Percentiles rank a stretch among this genome's conserved stretches.
These are phyloP conservation scores for Jimgerdemannia flammicorona DNA, from an alignment of 192 early-diverging fungal species.

Conservation along the genomic window DNA sequence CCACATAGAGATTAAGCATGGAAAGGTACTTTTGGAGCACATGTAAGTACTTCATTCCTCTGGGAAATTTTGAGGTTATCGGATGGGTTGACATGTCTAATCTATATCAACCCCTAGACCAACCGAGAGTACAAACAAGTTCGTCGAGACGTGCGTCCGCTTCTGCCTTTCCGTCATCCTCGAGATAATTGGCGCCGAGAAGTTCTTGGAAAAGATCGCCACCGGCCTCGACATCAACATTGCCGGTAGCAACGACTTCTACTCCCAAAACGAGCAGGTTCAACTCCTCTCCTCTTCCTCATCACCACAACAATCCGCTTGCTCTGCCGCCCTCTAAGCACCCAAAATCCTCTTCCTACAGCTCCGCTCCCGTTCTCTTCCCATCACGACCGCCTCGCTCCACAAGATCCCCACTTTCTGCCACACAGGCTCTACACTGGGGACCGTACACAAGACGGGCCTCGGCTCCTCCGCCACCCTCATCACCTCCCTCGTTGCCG, in stretches of 20 bases:
- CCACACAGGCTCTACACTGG: slow-evolving; percentile 57
- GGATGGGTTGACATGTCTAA: background rate
- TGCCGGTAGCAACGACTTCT: slow-evolving; percentile 96
- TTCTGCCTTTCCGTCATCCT: slow-evolving; percentile 41
- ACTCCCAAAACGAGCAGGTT: slow-evolving; percentile 91
- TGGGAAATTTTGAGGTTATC: background rate
- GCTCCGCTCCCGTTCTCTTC: slow-evolving; percentile 45
- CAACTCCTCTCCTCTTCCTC: background rate
- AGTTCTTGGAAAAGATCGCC: slow-evolving; percentile 22
- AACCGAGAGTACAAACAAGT: slow-evolving; percentile 47
- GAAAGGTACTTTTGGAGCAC: slow-evolving; percentile 33
- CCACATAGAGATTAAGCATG: slow-evolving; percentile 12
- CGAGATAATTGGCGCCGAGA: slow-evolving; percentile 20
- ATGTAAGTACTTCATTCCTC: background rate
- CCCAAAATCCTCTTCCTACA: slow-evolving; percentile 12
- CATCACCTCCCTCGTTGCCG: slow-evolving; percentile 86
- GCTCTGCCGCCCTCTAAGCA: background rate
- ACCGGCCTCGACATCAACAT: slow-evolving; percentile 70
- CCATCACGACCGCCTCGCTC: slow-evolving; percentile 54
- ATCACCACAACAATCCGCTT: background rate
- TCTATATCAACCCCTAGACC: background rate
- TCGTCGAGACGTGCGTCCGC: slow-evolving; percentile 57
- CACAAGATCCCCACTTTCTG: slow-evolving; percentile 56
- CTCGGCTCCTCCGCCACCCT: slow-evolving; percentile 96
- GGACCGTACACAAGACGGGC: slow-evolving; percentile 90